These are phyloP conservation scores for Eutrema japonicum DNA, from an alignment of 345 rosid species.

Conservation along the genomic window DNA sequence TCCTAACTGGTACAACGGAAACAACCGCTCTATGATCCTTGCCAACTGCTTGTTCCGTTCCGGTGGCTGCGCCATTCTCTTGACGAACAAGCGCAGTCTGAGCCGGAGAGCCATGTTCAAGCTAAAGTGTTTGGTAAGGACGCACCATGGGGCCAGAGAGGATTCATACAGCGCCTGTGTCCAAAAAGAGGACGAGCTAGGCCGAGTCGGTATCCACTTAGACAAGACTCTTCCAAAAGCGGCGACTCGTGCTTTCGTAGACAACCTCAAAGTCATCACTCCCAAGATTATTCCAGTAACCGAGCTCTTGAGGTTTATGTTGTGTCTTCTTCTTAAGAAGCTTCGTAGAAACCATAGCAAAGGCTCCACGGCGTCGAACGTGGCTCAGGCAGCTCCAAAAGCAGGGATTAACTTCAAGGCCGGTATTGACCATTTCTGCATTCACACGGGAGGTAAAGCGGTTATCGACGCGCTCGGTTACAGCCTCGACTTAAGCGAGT, in stretches of 20 bases:
- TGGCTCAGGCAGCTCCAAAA: constrained; percentile 25
- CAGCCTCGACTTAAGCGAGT: constrained; percentile 57
- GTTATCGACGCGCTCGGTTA: constrained; percentile 75
- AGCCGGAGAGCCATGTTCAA: constrained; percentile 56
- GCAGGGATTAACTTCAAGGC: constrained; percentile 59
- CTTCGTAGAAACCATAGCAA: constrained; percentile 36
- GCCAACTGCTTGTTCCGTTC: constrained; percentile 73
- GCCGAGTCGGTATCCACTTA: constrained; percentile 57
- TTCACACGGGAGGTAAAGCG: constrained; percentile 89
- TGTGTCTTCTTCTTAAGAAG: constrained; percentile 29
- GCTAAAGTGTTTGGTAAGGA: constrained; percentile 55
- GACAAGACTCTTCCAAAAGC: constrained; percentile 57
- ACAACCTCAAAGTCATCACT: constrained; percentile 57
- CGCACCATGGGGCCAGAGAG: constrained; percentile 63
- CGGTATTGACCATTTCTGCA: constrained; percentile 80
- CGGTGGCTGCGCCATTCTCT: constrained; percentile 73
- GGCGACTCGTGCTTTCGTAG: constrained; percentile 59
- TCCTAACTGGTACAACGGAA: constrained; percentile 71
- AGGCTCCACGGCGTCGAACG: constrained; percentile 33
- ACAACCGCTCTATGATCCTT: constrained; percentile 73
- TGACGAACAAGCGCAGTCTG: constrained; percentile 55
- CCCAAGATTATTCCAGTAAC: constrained; percentile 62
- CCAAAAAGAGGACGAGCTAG: constrained; percentile 62
- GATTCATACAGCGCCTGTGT: constrained; percentile 67
- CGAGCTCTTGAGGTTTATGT: constrained; percentile 49